Evolutionary conservation across 208 protist species (phyloP), one percentile per base, ranked within the genome.

Genomic region (Leishmania martiniquensis): DNA sequence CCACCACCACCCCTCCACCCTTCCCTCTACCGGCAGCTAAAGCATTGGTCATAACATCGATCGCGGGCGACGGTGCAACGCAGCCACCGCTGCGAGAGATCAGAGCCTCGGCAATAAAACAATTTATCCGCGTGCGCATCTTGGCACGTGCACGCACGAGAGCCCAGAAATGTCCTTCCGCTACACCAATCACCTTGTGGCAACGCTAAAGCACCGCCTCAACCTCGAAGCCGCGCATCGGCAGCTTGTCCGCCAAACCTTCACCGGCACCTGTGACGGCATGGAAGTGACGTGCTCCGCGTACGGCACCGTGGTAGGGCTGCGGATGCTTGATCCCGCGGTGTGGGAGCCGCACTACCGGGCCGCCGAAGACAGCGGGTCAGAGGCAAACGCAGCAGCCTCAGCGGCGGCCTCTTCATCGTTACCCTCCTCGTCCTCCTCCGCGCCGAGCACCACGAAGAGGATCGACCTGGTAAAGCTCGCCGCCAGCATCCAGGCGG

Each of bases 171-270:
- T 97, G 93, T 97, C 93, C 0, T 97, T 97, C 77, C 91, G 93
- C 0, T 97, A 95, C 78, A 96, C 93, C 2, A 97, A 97, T 75
- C 91, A 92, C 81, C 83, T 97, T 25, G 85, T 97, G 32, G 91
- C 91, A 59, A 87, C 75, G 32, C 66, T 97, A 59, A 92, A 93
- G 83, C 91, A 97, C 71, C 90, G 93, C 37, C 84, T 97, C 20
- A 71, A 83, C 55, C 82, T 97, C n/a, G 91, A 97, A 79, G 74
- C 79, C 15, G 84, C 91, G 32, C 85, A 93, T 49, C 91, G 93
- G 55, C 81, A 86, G 7, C 84, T 95, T 34, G 87, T 87, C 1
- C 84, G 85, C 0, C 84, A 87, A 29, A 91, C 79, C 32, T 96
- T 94, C 75, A 83, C 71, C 12, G 93, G 91, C 9, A n/a, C 69